phyloP scores from a whole-genome alignment of 2,329 filamentous ascomycete species.

The Xylariaceae sp. region DNA sequence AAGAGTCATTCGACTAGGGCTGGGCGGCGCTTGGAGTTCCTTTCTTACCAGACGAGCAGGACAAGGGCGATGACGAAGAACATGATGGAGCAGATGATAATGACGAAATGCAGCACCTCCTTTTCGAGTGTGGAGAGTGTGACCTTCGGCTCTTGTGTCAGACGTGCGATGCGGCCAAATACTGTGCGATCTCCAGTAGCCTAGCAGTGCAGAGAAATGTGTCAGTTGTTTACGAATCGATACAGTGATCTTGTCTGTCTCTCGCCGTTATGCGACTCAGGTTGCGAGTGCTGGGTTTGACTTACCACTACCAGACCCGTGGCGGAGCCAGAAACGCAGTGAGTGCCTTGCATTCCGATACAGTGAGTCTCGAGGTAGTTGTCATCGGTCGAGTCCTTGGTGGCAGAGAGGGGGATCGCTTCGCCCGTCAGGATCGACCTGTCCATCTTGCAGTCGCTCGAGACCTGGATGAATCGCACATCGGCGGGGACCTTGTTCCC shows the following conservation, averaged over 20 bases:
- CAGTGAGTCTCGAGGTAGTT: conserved; percentile 74
- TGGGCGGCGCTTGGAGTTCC: too few species aligned
- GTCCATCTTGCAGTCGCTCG: conserved; percentile 66
- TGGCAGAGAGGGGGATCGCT: conserved; percentile 55
- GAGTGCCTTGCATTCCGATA: conserved; percentile 74
- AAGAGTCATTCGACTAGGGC: too few species aligned
- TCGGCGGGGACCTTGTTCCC: conserved; percentile 73
- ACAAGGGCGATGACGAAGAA: conserved; percentile 59
- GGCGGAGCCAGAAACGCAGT: conserved; percentile 65
- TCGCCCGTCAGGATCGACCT: conserved; percentile 64
- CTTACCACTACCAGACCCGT: conserved; percentile 57
- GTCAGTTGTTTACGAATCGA: too few species aligned
- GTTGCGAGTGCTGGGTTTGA: not conserved
- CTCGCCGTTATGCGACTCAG: not conserved
- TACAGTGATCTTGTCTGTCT: too few species aligned
- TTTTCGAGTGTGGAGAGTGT: conserved; percentile 65
- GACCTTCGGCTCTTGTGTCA: conserved; percentile 64
- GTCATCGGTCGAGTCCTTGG: conserved; percentile 60
- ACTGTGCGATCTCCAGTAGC: conserved; percentile 68
- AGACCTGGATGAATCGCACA: conserved; percentile 63
- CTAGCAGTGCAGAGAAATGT: too few species aligned
- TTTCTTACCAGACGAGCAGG: conserved; percentile 59
- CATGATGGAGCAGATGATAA: conserved; percentile 64
- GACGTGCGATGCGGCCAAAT: conserved; percentile 68
- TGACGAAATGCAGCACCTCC: conserved; percentile 68